Evolutionary conservation across 352 stramenopile genomes (phyloP).

Genomic region (Peronosclerospora sorghi): DNA sequence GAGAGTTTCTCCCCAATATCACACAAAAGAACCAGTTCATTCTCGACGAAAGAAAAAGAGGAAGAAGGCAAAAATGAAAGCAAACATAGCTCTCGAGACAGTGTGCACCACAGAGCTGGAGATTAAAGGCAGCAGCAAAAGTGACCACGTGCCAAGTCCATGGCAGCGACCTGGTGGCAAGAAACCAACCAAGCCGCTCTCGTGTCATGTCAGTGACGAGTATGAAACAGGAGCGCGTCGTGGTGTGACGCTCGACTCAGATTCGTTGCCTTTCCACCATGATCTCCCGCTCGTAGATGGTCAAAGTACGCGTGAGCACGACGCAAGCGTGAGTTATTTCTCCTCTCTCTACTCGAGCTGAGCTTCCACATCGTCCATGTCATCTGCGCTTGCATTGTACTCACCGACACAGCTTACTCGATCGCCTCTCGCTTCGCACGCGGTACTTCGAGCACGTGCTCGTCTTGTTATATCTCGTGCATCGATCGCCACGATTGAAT

Average conservation of each 20-base stretch:
- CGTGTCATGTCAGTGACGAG: conserved; percentile 1
- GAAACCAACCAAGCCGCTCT: conserved; percentile 1
- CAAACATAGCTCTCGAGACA: background rate
- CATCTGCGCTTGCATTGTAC: too few relatives aligned
- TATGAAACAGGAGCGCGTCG: conserved; percentile 14
- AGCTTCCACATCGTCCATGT: too few relatives aligned
- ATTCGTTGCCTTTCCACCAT: conserved; percentile 16
- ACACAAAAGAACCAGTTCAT: background rate
- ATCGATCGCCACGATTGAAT: too few relatives aligned
- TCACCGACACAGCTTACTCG: conserved; percentile 28
- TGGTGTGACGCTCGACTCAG: conserved; percentile 15
- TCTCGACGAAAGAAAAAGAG: conserved; percentile 20
- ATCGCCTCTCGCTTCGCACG: conserved; percentile 3
- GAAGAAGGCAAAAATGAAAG: conserved; percentile 24
- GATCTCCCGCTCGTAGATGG: conserved; percentile 10
- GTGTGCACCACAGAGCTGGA: too few relatives aligned
- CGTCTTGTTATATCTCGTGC: too few relatives aligned
- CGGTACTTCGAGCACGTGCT: conserved; percentile 6
- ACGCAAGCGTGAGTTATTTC: conserved; percentile 26
- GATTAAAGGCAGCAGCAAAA: background rate
- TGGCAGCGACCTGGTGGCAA: conserved; percentile 5
- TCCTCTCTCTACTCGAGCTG: conserved; percentile 25
- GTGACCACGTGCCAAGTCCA: background rate
- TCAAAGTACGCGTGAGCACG: conserved; percentile 11
- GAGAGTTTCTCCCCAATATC: conserved; percentile 2